Base-by-base conservation (phyloP, 2,329 filamentous ascomycete species). In the Calonectria fujianensis region DNA sequence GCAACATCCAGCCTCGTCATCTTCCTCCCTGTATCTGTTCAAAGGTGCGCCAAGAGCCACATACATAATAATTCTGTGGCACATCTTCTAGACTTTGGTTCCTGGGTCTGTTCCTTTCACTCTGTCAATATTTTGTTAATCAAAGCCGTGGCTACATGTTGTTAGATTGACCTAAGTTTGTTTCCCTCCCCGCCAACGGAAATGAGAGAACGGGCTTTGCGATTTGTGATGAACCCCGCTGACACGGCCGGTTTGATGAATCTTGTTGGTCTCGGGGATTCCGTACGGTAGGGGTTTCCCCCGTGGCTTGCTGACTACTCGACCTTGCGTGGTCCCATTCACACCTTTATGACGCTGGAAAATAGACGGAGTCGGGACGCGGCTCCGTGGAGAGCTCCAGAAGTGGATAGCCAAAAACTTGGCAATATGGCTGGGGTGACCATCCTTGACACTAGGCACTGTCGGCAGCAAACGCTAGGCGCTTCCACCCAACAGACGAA, bases 361-460 rank as follows among this genome's bases (percentile, higher is more conserved):
- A n/a, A 51, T 14, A 39, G 39, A 63, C 37, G 57, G 57, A 61
- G 50, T 57, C 20, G 52, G 51, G 14, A 68, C 50, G 16, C 51
- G 65, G 41, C 66, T 45, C 66, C 66, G 66, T 32, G 41, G 45
- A 69, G 37, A 45, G 50, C 52, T 27, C 67, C 39, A 61, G 54
- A 39, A 61, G 67, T 61, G 67, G 67, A 69, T 51, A 45, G 37
- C 39, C 39, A 32, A 35, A 45, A 61, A 59, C 67, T 69, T 69
- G 67, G 67, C 52, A 69, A 35, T n/a, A 29, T 50, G 24, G 24
- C 24, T 39, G 65, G 24, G 24, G 29, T 39, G 48, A 16, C 31
- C 11, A 52, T 20, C 24, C 9, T 35, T 35, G 10, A 35, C 32
- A 10, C 32, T 35, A 35, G 32, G 32, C 10, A 35, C 11, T 35